These are phyloP conservation scores for Globisporangium uncinulatum DNA, from an alignment of 352 stramenopile genomes.

Conservation along the genomic window DNA sequence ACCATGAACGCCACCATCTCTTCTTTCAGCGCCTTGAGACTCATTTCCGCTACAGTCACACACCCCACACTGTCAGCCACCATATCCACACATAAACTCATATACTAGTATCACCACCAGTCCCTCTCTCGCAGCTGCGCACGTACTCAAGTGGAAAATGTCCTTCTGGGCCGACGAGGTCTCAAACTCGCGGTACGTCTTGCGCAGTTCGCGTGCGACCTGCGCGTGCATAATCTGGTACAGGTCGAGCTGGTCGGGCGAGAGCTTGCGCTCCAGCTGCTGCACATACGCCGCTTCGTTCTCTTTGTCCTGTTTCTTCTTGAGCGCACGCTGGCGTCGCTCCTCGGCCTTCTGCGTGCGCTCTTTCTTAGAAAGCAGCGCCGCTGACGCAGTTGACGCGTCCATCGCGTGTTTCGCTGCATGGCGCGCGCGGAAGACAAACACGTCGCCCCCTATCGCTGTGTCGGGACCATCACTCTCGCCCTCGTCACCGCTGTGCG, in stretches of 20 bases:
- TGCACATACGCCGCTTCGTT: constrained; percentile 12
- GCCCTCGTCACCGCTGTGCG: constrained; percentile 12
- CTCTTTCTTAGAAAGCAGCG: constrained; percentile 43
- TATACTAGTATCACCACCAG: not conserved
- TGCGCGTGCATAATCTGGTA: constrained; percentile 57
- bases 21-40: constrained; percentile 54
- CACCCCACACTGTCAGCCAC: not conserved
- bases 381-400: constrained; percentile 33
- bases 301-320: constrained; percentile 24
- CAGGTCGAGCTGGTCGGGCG: constrained; percentile 44
- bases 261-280: constrained; percentile 23
- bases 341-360: constrained; percentile 36
- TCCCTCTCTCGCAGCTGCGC: not conserved
- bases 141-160: constrained; percentile 62
- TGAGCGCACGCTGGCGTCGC: constrained; percentile 28
- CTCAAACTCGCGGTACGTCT: constrained; percentile 63
- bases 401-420: constrained; percentile 25
- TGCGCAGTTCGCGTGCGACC: constrained; percentile 56
- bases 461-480: constrained; percentile 8
- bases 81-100: not conserved
- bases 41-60: constrained; percentile 36
- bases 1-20: constrained; percentile 59
- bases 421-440: constrained; percentile 48
- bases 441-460: constrained; percentile 23
- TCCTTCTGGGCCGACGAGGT: constrained; percentile 45